Conservation (phyloP, 306 rosid genomes). For the Aeschynomene evenia region DNA sequence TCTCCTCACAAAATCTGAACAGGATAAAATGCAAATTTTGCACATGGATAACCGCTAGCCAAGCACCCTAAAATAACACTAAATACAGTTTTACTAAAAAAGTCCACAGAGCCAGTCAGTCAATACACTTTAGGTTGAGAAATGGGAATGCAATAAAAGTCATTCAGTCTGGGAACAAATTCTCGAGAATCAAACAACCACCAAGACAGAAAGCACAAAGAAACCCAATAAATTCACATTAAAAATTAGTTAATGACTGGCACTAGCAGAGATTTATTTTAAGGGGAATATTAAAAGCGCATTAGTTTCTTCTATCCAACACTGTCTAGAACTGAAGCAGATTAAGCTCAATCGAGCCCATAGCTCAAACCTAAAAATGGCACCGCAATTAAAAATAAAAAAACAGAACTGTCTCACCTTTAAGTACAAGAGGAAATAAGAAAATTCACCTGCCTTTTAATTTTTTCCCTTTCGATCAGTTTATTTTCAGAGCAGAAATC, state of each 20-base stretch:
- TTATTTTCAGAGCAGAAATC: conserved; percentile 45
- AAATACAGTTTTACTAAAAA: not conserved
- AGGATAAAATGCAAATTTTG: not conserved
- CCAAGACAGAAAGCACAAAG: not conserved
- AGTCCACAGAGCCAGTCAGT: not conserved
- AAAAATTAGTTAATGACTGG: not conserved
- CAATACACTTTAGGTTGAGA: not conserved
- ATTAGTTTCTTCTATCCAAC: not conserved
- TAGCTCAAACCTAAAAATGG: not conserved
- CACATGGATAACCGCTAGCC: not conserved
- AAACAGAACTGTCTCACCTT: not conserved
- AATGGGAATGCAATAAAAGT: not conserved
- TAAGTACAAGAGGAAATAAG: conserved; percentile 26
- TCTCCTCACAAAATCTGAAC: not conserved
- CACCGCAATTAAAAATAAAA: not conserved
- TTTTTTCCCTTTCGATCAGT: not conserved
- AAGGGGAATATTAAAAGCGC: not conserved
- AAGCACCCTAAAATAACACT: not conserved
- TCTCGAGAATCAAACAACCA: not conserved
- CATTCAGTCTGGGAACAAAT: not conserved
- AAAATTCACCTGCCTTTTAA: not conserved
- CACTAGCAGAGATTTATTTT: not conserved
- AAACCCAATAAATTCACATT: not conserved
- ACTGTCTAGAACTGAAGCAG: not conserved
- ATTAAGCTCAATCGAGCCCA: not conserved